phyloP scores from a whole-genome alignment of 2,329 filamentous ascomycete genomes.

The Cladobotryum protrusum region DNA sequence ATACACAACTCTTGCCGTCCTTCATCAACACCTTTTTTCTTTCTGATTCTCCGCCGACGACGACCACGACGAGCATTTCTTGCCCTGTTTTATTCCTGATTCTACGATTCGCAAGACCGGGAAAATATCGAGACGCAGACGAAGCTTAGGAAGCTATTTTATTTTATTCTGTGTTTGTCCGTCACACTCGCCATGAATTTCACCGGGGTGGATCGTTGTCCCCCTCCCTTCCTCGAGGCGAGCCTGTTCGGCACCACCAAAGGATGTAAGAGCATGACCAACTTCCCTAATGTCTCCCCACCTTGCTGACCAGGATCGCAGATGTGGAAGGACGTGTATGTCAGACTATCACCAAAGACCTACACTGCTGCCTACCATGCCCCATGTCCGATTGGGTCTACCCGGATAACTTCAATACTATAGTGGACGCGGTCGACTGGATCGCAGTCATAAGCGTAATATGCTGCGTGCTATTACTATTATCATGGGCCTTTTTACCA shows the following conservation, averaged over 20 bases:
- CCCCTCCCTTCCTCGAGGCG: constrained; percentile 62
- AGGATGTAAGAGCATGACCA: constrained; percentile 52
- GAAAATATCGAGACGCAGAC: background rate
- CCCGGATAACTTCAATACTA: constrained; percentile 49
- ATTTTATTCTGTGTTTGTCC: background rate
- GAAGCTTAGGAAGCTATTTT: background rate
- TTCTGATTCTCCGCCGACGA: background rate
- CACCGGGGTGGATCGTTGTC: constrained; percentile 48
- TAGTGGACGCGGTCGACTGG: constrained; percentile 70
- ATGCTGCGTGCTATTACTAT: constrained; percentile 66
- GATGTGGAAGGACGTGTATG: constrained; percentile 53
- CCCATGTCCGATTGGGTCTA: constrained; percentile 75
- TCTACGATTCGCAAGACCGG: background rate
- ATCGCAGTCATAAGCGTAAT: constrained; percentile 69
- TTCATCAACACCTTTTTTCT: constrained; percentile 1
- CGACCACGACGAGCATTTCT: background rate
- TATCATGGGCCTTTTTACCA: constrained; percentile 75
- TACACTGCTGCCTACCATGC: constrained; percentile 82
- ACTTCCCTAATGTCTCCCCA: background rate
- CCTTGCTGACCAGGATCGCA: constrained; percentile 26
- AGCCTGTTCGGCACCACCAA: constrained; percentile 50
- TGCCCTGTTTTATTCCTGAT: background rate
- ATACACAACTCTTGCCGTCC: background rate
- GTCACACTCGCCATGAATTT: constrained; percentile 21
- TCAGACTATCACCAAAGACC: constrained; percentile 39